Evolutionary conservation across 495 filamentous ascomycete species (phyloP), one percentile per base, ranked within the genome.

Genomic region (Recurvomyces mirabilis): DNA sequence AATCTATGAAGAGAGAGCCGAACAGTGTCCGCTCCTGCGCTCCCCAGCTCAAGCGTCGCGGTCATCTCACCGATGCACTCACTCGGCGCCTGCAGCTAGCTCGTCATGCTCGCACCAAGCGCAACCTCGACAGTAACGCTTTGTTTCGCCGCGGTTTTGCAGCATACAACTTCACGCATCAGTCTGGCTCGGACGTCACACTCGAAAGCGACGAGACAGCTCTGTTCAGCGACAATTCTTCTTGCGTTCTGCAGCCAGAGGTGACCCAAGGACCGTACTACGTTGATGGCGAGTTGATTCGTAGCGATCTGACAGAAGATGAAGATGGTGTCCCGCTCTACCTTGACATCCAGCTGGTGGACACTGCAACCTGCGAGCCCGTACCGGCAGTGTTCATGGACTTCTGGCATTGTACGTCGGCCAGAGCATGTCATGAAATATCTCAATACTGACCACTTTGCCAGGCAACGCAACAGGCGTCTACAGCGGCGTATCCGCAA

Each of bases 291-390:
- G 67, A 78, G 53, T 58, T 67, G 3, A 68, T 79, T 55, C 72
- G 76, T 33, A 59, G 51, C 13, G 58, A 76, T 49, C 36, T 77
- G 25, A 57, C 63, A n/a, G 76, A 81, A 40, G 59, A 55, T 20
- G 65, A 81, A 52, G 43, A 52, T 10, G 78, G 79, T 46, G 67
- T 81, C 14, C 56, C 66, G 10, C 62, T 79, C 14, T 68, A 69
- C 43, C 46, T 80, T 31, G 78, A 81, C 47, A 64, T 79, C 52
- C 74, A 78, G 49, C 55, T 81, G 23, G 64, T 79, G 44, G 72
- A 79, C 60, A 65, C 69, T 45, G 68, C 68, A 35, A 75, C 68
- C 41, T 81, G 74, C 58, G 58, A 72, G 19, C 67, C 73, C 0
- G 58, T 79, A 26, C 65, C 69, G 0, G 57, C 68, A 38, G 59